phyloP scores from a whole-genome alignment of 2,329 filamentous ascomycete species.

The Elsinoe necatrix region DNA sequence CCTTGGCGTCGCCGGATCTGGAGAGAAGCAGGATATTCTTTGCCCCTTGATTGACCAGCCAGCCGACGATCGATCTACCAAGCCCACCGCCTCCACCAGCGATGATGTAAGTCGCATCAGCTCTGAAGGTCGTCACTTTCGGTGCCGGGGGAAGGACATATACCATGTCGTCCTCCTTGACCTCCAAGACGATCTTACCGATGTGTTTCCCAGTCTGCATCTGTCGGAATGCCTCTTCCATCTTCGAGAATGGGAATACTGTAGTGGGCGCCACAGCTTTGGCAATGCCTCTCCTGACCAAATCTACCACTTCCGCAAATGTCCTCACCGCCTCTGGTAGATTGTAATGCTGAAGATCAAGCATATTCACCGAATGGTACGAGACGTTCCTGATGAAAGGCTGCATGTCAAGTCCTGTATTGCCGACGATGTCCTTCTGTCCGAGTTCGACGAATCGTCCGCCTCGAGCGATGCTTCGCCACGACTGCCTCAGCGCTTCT shows the following conservation, averaged over 20 bases:
- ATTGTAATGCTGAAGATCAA: neutral
- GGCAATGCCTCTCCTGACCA: constrained; percentile 19
- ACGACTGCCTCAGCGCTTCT: constrained; percentile 22
- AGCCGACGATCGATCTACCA: constrained; percentile 18
- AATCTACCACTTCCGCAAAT: constrained; percentile 19
- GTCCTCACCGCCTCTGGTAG: constrained; percentile 16
- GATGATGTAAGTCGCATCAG: constrained; percentile 19
- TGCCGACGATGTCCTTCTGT: constrained; percentile 20
- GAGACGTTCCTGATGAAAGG: constrained; percentile 17
- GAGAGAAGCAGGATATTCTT: constrained; percentile 19
- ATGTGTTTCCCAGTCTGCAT: constrained; percentile 21
- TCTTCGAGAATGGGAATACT: constrained; percentile 19
- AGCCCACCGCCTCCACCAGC: constrained; percentile 24
- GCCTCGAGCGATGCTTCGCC: constrained; percentile 25
- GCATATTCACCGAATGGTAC: constrained; percentile 18
- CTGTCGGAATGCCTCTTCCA: constrained; percentile 19
- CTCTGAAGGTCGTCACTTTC: neutral
- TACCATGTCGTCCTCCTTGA: neutral
- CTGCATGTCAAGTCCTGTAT: constrained; percentile 19
- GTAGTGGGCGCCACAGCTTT: constrained; percentile 19
- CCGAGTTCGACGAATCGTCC: constrained; percentile 28
- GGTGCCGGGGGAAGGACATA: neutral
- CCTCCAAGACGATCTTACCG: constrained; percentile 21
- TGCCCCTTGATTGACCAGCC: constrained; percentile 20
- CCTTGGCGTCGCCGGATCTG: constrained; percentile 13